These are phyloP conservation scores for Hanseniaspora meyeri DNA, from an alignment of 805 yeast genomes.

Conservation along the genomic window DNA sequence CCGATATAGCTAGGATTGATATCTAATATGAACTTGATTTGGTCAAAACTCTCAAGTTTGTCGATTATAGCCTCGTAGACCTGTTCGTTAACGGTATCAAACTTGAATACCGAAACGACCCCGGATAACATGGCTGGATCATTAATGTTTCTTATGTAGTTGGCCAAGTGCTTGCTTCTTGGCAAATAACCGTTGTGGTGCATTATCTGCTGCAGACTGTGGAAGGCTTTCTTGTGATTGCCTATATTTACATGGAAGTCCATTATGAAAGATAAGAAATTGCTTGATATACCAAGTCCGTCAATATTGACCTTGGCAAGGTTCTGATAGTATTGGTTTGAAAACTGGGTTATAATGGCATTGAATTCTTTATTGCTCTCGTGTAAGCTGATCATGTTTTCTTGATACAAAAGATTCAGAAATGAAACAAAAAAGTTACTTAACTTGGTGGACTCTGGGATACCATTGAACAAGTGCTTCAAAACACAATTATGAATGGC, in stretches of 20 bases:
- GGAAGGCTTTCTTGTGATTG: not conserved
- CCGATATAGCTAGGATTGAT: not conserved
- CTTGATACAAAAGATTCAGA: not conserved
- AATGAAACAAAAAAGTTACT: not conserved
- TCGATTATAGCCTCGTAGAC: not conserved
- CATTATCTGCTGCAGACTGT: not conserved
- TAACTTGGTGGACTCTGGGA: slow-evolving; percentile 2
- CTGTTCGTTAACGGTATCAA: not conserved
- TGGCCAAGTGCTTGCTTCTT: not conserved
- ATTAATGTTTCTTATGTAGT: not conserved
- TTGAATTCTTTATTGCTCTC: not conserved
- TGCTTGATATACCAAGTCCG: not conserved
- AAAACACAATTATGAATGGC: not conserved
- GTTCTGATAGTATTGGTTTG: not conserved
- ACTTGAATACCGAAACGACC: slow-evolving; percentile 1
- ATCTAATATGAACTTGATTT: slow-evolving; percentile 6
- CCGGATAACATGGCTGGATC: slow-evolving; percentile 2
- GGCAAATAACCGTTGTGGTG: not conserved
- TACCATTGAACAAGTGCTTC: not conserved
- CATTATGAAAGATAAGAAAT: not conserved
- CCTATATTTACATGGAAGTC: slow-evolving; percentile 1
- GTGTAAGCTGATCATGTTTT: not conserved
- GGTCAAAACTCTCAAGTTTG: not conserved
- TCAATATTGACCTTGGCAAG: not conserved
- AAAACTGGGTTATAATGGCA: not conserved